Evolutionary conservation across 1,139 yeast genomes (phyloP), one percentile per base, ranked within the genome.

Genomic region (Debaryomyces psychrophilus): DNA sequence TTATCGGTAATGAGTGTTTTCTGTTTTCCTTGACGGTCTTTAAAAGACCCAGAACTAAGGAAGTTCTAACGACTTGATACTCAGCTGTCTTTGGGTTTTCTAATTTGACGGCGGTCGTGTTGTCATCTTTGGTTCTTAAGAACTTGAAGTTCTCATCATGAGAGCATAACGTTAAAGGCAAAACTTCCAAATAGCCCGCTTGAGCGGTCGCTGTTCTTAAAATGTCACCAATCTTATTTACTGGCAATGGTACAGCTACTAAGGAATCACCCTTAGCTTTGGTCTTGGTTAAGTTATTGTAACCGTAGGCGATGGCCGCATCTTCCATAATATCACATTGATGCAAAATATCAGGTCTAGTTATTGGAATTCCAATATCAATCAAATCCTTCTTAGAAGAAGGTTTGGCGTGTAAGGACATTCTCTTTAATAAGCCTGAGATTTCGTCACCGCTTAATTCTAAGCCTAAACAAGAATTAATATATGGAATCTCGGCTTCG

Each of bases 251-350:
- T 48, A 87, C 77, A 14, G 96, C 96, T 53, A 89, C 86, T 48
- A 90, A 82, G 43, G 92, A 83, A 39, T 88, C 86, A 48, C 92
- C 78, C 56, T 83, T 75, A 50, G 96, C 95, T 65, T 87, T 87
- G 46, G 96, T 85, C 69, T 85, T 89, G 52, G 79, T 79, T 62
- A 95, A 79, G 66, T 89, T 90, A 71, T 92, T 88, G 77, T 86
- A 95, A 49, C 99, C 99, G 65, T 90, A 95, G 29, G 90, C 96
- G 64, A 95, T 87, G 44, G 97, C 99, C 41, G 92, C 97, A 68
- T 95, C 99, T 70, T 95, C 99, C 96, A 95, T 88, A 57, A 95
- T 87, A 69, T 95, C 99, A 77, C 99, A 93, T 68, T 90, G 96
- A 69, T 95, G 99, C 61, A 95, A 79, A 52, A 95, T 82, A 68